Conservation (phyloP, 169 alveolate genomes). For the Eimeria acervulina region DNA sequence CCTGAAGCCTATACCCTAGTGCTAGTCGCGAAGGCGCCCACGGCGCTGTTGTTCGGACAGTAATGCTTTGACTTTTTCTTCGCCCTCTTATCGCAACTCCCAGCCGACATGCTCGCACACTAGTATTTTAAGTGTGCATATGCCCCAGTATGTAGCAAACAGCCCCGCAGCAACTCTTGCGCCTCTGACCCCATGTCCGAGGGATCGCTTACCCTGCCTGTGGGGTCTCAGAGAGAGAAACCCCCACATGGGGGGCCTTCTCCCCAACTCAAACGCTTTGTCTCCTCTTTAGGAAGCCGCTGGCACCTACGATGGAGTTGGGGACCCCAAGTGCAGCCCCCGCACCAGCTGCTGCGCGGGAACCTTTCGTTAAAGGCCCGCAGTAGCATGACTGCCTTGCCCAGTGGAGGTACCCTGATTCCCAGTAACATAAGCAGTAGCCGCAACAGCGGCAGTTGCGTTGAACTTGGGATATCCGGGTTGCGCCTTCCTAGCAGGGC, state of each 20-base stretch:
- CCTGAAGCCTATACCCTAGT: background rate
- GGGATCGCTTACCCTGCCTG: slow-evolving; percentile 1
- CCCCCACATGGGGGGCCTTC: slow-evolving; percentile 28
- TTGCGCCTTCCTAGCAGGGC: slow-evolving; percentile 14
- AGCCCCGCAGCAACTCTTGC: background rate
- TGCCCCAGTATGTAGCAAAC: background rate
- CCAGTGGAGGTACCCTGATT: slow-evolving; percentile 5
- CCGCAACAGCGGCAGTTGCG: slow-evolving; percentile 18
- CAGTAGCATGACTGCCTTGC: background rate
- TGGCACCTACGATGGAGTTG: slow-evolving; percentile 51
- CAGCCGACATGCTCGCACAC: background rate
- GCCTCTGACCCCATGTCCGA: slow-evolving; percentile 59
- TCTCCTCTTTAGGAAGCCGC: background rate
- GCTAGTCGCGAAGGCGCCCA: slow-evolving; percentile 12
- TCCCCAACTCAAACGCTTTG: slow-evolving; percentile 9
- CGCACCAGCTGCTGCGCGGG: background rate
- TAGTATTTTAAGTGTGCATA: slow-evolving; percentile 7
- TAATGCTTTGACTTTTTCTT: background rate
- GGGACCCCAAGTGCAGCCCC: slow-evolving; percentile 35
- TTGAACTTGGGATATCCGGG: slow-evolving; percentile 48
- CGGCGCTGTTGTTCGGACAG: background rate
- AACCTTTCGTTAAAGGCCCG: background rate
- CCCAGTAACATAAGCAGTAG: slow-evolving; percentile 28
- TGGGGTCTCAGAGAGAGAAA: background rate
- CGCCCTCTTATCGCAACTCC: slow-evolving; percentile 1